Base-by-base conservation (phyloP, 106 monocot genomes). In the Dioscorea dumetorum region DNA sequence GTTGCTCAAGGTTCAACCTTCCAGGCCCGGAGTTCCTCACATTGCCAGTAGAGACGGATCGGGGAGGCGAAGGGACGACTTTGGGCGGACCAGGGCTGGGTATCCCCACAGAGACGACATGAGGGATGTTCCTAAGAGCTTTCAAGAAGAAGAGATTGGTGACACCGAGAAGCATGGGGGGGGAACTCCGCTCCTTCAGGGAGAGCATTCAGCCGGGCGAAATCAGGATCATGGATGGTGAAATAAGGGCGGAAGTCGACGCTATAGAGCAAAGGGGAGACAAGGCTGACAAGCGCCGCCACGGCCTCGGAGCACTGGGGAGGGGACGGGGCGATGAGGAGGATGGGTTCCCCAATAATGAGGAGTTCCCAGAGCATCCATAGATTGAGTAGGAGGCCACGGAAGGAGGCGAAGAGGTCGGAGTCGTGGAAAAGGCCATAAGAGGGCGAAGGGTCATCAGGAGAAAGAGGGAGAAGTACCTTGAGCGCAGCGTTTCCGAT, bases 131-230 rank as follows among this genome's bases (percentile, higher is more conserved):
- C 18, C 58, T 58, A 12, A 99, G 71, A 0, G 92, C 76, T 68
- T 93, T 93, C 67, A 99, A 73, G 79, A 99, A 99, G 85, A 99
- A 99, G 63, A 99, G 66, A 50, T 99, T 99, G 24, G 97, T 99
- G 10, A 99, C 97, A 0, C 97, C 97, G 7, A 99, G 82, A 21
- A 99, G 58, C 82, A 93, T 77, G 0, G 89, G 79, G 0, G n/a
- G 97, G 97, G 69, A 99, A 93, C 0, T 61, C 33, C 7, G 78
- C 80, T 5, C 72, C 77, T 28, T 79, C 78, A 11, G 50, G 49
- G 9, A 92, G 73, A 0, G 90, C 84, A 74, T 93, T 99, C 34
- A 99, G 82, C 13, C 71, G 61, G 7, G 86, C 63, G 23, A 99
- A 99, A 34, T 99, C 92, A 2, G 89, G 82, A 60, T 99, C 97